Evolutionary conservation across 2,329 filamentous ascomycete genomes (phyloP), one percentile per base, ranked within the genome.

Genomic region (Lecanicillium sp.): DNA sequence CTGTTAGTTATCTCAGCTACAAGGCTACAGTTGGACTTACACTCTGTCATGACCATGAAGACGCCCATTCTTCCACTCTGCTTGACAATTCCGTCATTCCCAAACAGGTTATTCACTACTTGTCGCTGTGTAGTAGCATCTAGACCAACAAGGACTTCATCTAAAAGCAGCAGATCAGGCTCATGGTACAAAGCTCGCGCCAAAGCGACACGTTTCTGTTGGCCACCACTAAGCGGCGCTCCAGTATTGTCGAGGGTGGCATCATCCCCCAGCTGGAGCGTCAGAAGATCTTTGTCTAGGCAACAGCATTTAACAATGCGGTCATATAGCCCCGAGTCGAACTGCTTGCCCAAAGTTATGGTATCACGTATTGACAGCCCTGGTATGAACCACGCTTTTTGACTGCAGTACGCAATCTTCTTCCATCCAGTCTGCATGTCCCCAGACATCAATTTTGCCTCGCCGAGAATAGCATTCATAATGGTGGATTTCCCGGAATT

Each of bases 191-290:
- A 30, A 8, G 19, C 32, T 9, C 36, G 29, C 5, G 36, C 36
- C 4, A 38, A 16, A 3, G 36, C 15, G 3, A 38, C 30, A 3
- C 36, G 29, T 8, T 18, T 16, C 12, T 30, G 36, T 15, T 38
- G 36, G 3, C 36, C 36, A n/a, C 36, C 36, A 19, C 36, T 38
- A 6, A 33, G 36, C 13, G 36, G 36, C 13, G 36, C 31, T 5
- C 36, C 36, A 12, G 15, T 28, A 14, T 14, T 38, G 13, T n/a
- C 16, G 15, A 38, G 12, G 12, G 12, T 13, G 5, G 36, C 32
- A 13, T 22, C 30, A 14, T 33, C 20, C 18, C 36, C 29, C 3
- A 18, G 9, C 9, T 25, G 9, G 4, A 33, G 30, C 5, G 19
- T 12, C 13, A 6, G 5, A 13, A 38, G 17, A 15, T 38, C 36